These are phyloP conservation scores for Bipolaris gigantea DNA, from an alignment of 2,329 filamentous ascomycete genomes.

Conservation along the genomic window DNA sequence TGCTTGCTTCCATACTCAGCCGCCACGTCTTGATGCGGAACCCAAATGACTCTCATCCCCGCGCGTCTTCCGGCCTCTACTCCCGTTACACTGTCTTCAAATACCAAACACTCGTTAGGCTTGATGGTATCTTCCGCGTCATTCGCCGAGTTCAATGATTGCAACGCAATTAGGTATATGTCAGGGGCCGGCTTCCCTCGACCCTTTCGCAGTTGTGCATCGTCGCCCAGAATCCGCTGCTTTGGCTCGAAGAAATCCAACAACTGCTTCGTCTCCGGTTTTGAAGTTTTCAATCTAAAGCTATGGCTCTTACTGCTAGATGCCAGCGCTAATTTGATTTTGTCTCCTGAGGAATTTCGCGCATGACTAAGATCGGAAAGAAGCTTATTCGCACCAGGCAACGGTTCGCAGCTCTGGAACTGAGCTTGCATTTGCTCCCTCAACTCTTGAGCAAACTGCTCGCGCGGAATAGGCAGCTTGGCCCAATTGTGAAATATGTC, in stretches of 20 bases:
- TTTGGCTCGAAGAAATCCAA: too few relatives aligned
- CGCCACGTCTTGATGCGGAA: slow-evolving; percentile 36
- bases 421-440: slow-evolving; percentile 4
- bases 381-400: slow-evolving; percentile 8
- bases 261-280: not conserved
- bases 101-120: slow-evolving; percentile 40
- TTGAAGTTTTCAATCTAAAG: slow-evolving; percentile 3
- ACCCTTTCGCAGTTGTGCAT: too few relatives aligned
- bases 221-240: too few relatives aligned
- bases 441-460: slow-evolving; percentile 5
- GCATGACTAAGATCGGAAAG: slow-evolving; percentile 5
- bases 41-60: slow-evolving; percentile 43
- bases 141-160: too few relatives aligned
- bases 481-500: slow-evolving; percentile 10
- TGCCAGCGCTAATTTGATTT: slow-evolving; percentile 5
- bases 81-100: slow-evolving; percentile 40
- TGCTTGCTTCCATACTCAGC: slow-evolving; percentile 12
- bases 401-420: slow-evolving; percentile 6
- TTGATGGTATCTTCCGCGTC: slow-evolving; percentile 9
- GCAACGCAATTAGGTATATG: too few relatives aligned
- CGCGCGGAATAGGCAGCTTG: slow-evolving; percentile 8
- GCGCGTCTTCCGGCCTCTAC: slow-evolving; percentile 39
- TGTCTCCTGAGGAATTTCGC: not conserved
- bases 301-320: not conserved
- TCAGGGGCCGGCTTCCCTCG: too few relatives aligned